Evolutionary conservation across 1,284 basidiomycete species (phyloP), one percentile per base, ranked within the genome.

Genomic region (Leucoagaricus sp.): DNA sequence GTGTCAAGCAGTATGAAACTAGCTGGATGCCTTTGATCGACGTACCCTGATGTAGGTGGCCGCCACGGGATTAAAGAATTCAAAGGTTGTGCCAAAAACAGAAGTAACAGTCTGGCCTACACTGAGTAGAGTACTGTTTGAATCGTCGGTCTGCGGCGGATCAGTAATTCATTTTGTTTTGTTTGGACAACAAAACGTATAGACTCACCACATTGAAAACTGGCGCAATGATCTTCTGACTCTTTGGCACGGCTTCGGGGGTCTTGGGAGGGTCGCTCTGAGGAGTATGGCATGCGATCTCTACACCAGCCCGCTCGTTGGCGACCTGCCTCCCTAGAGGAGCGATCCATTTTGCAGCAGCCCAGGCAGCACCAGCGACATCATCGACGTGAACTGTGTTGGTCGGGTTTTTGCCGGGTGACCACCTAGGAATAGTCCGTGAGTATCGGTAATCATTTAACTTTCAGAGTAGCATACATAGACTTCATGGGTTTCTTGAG

Each of bases 401-500:
- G 47, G 87, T 86, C 4, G 90, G 82, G 60, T 94, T 83, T 68
- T 89, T 93, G 26, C 91, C 87, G 23, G 87, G 88, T 10, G 86
- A 82, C 85, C 87, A 89, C 65, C 87, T 89, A 60, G 12, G 25
- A 9, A 52, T 55, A 47, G 17, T 54, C 41, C 57, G 28, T 60
- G 12, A 50, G 31, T 63, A 31, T 53, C 44, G 36, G 34, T 48
- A 12, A 17, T 33, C 28, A 41, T 28, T 47, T 36, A n/a, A 41
- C 26, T 31, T 48, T 52, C n/a, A 34, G 26, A 55, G 47, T 17
- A 46, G 72, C 86, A 68, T 72, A 92, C 83, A 93, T 77, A 26
- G 87, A 91, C 70, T 92, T 93, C 88, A 96, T 92, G 3, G 93
- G 91, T 65, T 91, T 87, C 65, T 91, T 85, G 67, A 91, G 77